Evolutionary conservation across 192 early-diverging fungal genomes (phyloP), one percentile per base, ranked within the genome.

Genomic region (Gigaspora rosea): DNA sequence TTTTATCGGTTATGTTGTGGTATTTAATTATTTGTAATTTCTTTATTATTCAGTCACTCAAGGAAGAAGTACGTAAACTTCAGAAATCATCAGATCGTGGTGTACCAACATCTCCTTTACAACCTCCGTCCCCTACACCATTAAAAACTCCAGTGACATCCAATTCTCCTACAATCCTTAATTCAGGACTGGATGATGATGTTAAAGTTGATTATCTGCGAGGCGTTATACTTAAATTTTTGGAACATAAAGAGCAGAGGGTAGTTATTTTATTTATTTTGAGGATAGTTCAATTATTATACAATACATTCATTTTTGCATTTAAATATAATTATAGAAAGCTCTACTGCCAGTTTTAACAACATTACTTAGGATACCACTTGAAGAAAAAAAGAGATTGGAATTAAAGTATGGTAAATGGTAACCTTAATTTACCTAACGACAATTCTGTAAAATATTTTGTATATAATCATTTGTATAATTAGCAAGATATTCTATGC

Each of bases 31-130:
- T 10, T 56, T 16, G n/a, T 0, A 46, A 11, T 65, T 63, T 62
- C 27, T 50, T 9, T 15, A 68, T 46, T 13, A 15, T 75, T 71
- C 33, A 92, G 93, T 89, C 92, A 4, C 81, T 95, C 9, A 91
- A 92, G 66, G 93, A 95, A 20, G 93, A 95, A 80, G 87, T 95
- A 10, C 84, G 91, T 33, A 93, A 92, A 75, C 75, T 88, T 81
- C 62, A 84, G 88, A 79, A 75, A 74, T 56, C 72, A 48, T 33
- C 51, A 20, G 58, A 65, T 67, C 68, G 79, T 41, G 49, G 51
- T 58, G 59, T 78, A 33, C 20, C 82, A 32, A 56, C 77, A 56
- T 18, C 12, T 36, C 49, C 83, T 33, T 74, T 73, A 20, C 58
- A 71, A 32, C 77, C 63, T 11, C 36, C 71, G 72, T 48, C 69